phyloP scores from a whole-genome alignment of 2,329 filamentous ascomycete genomes.

The Trichoderma breve region DNA sequence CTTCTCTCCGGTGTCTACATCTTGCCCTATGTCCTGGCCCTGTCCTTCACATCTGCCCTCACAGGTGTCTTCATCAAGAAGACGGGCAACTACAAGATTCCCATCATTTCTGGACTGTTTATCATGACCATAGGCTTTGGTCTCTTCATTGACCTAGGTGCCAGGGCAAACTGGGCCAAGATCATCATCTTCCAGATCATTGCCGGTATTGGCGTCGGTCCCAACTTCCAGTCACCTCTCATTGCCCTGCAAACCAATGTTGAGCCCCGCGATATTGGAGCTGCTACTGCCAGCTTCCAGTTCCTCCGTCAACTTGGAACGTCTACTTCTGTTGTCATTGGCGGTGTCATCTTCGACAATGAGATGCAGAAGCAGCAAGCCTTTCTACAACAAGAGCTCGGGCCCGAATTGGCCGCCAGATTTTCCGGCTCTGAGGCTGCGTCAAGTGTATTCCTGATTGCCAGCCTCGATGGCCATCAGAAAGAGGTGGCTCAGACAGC shows the following conservation, averaged over 20 bases:
- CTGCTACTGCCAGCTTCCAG: constrained; percentile 64
- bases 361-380: constrained; percentile 59
- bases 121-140: constrained; percentile 65
- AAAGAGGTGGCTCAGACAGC: constrained; percentile 43
- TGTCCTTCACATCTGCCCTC: constrained; percentile 60
- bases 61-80: constrained; percentile 59
- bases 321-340: constrained; percentile 66
- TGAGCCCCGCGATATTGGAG: constrained; percentile 62
- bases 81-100: constrained; percentile 62
- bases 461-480: constrained; percentile 47
- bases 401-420: constrained; percentile 45
- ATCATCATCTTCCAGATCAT: constrained; percentile 62
- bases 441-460: constrained; percentile 58
- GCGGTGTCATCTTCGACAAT: constrained; percentile 79
- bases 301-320: constrained; percentile 69
- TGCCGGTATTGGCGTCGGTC: constrained; percentile 62
- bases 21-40: constrained; percentile 65
- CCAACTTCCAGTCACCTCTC: constrained; percentile 67
- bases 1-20: constrained; percentile 73
- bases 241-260: constrained; percentile 66
- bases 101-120: constrained; percentile 58
- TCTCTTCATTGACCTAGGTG: constrained; percentile 59
- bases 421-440: constrained; percentile 61
- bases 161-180: constrained; percentile 53
- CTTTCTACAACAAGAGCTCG: constrained; percentile 49